Conservation (phyloP, 2,329 filamentous ascomycete genomes). For the Lachnellula occidentalis region DNA sequence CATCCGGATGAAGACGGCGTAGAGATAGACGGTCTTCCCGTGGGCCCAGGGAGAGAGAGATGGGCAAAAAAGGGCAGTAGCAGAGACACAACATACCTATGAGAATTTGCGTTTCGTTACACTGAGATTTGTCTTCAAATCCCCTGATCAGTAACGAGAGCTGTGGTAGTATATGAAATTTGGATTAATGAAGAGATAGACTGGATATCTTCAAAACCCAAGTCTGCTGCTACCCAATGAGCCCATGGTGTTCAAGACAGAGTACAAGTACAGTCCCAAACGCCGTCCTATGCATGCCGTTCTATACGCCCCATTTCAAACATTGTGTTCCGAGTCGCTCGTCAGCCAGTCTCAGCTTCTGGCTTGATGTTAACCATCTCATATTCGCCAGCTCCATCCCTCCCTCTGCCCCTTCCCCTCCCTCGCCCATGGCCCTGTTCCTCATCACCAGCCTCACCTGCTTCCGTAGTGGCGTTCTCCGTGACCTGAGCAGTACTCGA, state of each 20-base stretch:
- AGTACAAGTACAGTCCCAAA: conserved; percentile 12
- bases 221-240: background rate
- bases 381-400: conserved; percentile 55
- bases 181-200: conserved; percentile 13
- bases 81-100: conserved; percentile 26
- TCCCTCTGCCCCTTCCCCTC: conserved; percentile 45
- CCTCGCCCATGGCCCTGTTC: conserved; percentile 48
- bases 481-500: conserved; percentile 27
- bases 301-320: conserved; percentile 16
- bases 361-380: conserved; percentile 57
- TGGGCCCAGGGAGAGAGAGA: conserved; percentile 19
- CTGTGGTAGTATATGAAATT: conserved; percentile 1
- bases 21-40: conserved; percentile 27
- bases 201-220: conserved; percentile 12
- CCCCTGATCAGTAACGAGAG: background rate
- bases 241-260: background rate
- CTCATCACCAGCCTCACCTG: conserved; percentile 34
- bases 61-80: conserved; percentile 19
- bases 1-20: conserved; percentile 23
- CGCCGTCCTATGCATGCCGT: conserved; percentile 16
- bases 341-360: conserved; percentile 18
- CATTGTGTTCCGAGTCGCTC: conserved; percentile 5
- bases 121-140: background rate
- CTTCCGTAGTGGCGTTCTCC: conserved; percentile 20
- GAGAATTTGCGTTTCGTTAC: background rate